phyloP scores from a whole-genome alignment of 2,329 filamentous ascomycete species.

The Salinomyces thailandicus region DNA sequence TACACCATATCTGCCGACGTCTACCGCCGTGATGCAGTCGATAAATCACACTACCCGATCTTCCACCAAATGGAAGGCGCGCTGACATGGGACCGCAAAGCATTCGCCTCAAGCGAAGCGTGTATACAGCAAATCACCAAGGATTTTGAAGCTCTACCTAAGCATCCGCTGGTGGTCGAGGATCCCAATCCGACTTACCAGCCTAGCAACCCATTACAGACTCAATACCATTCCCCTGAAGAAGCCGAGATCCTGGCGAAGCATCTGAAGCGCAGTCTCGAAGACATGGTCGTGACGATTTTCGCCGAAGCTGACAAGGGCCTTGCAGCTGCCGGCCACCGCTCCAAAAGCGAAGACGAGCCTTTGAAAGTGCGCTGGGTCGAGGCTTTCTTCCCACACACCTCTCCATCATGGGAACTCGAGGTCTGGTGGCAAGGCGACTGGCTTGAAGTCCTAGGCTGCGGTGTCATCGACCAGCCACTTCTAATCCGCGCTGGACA shows the following conservation, averaged over 20 bases:
- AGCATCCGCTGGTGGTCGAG: conserved; percentile 65
- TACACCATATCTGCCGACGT: conserved; percentile 92
- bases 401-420: conserved; percentile 87
- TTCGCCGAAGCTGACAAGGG: conserved; percentile 68
- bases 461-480: conserved; percentile 75
- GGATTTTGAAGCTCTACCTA: conserved; percentile 61
- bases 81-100: conserved; percentile 68
- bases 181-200: conserved; percentile 74
- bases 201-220: conserved; percentile 71
- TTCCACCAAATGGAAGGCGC: conserved; percentile 99
- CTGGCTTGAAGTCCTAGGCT: conserved; percentile 95
- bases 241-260: conserved; percentile 74
- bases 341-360: conserved; percentile 41
- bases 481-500: conserved; percentile 69
- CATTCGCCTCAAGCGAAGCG: conserved; percentile 41
- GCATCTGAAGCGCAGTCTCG: conserved; percentile 81
- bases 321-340: conserved; percentile 35
- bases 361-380: conserved; percentile 85
- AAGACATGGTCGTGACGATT: conserved; percentile 80
- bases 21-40: conserved; percentile 88
- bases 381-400: conserved; percentile 96
- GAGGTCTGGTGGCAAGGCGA: conserved; percentile 90
- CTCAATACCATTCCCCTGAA: conserved; percentile 55
- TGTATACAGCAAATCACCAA: conserved; percentile 56
- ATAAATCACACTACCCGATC: conserved; percentile 87